Conservation (phyloP, 495 filamentous ascomycete genomes). For the Penicillium turbatum region DNA sequence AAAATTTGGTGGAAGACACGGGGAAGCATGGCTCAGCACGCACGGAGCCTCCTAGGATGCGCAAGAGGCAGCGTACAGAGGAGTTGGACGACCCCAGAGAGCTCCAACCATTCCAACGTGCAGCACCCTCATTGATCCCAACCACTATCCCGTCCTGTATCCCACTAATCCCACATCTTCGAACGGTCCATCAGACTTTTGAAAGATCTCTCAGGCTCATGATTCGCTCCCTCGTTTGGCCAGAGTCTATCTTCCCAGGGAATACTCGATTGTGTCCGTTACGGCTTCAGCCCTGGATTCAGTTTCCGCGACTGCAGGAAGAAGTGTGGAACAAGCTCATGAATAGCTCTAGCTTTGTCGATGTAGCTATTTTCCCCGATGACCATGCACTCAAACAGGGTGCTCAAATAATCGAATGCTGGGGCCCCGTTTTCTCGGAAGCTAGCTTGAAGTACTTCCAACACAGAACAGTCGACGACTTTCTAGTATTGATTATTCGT, state of each 20-base stretch:
- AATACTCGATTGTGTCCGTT: background rate
- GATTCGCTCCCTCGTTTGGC: background rate
- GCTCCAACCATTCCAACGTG: background rate
- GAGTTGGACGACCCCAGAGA: background rate
- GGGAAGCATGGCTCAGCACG: background rate
- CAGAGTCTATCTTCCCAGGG: background rate
- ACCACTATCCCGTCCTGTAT: background rate
- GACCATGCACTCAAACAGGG: conserved; percentile 9
- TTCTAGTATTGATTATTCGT: conserved; percentile 13
- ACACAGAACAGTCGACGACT: conserved; percentile 16
- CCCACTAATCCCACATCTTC: background rate
- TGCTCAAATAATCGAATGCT: conserved; percentile 7
- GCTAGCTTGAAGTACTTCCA: conserved; percentile 13
- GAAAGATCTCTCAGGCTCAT: background rate
- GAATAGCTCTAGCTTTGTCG: conserved; percentile 5
- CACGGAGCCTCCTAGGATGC: background rate
- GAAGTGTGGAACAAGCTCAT: conserved; percentile 18
- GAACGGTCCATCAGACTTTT: background rate
- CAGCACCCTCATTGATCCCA: background rate
- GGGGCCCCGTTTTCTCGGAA: conserved; percentile 15
- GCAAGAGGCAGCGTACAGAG: background rate
- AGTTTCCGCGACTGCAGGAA: conserved; percentile 17
- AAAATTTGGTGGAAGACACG: background rate
- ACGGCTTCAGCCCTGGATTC: background rate
- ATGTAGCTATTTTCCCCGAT: conserved; percentile 9